Conservation (phyloP, 1,284 basidiomycete species). For the Anthracocystis panici-leucophaei region DNA sequence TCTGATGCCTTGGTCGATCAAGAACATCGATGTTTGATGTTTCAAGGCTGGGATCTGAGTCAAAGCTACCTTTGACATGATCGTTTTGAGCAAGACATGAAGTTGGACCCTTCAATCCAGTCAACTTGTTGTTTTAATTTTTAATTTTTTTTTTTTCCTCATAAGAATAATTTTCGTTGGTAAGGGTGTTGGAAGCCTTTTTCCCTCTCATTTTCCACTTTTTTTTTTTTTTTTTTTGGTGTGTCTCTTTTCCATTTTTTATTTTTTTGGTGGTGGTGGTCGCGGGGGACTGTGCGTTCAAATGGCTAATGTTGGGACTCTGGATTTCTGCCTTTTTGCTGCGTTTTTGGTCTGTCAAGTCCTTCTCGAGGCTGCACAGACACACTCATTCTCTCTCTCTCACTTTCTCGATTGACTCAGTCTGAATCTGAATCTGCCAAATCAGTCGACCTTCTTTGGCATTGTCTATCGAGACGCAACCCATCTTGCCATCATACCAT, state of each 20-base stretch:
- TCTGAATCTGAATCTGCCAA: too few species aligned
- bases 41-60: too few species aligned
- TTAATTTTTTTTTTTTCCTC: not conserved
- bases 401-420: not conserved
- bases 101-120: not conserved
- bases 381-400: not conserved
- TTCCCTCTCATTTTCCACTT: not conserved
- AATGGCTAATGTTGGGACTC: conserved; percentile 26
- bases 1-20: too few species aligned
- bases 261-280: conserved; percentile 18
- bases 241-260: not conserved
- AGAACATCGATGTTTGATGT: too few species aligned
- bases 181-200: conserved; percentile 1
- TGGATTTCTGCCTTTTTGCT: not conserved
- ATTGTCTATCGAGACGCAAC: conserved; percentile 6
- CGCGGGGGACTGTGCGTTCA: conserved; percentile 20
- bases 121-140: not conserved
- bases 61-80: too few species aligned
- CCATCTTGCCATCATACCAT: conserved; percentile 30
- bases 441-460: not conserved
- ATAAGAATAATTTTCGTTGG: not conserved
- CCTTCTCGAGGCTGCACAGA: conserved; percentile 6
- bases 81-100: too few species aligned
- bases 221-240: conserved; percentile 1
- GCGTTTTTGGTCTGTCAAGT: conserved; percentile 7